Base-by-base conservation (phyloP, 2,329 filamentous ascomycete species). In the Amphichorda felina region DNA sequence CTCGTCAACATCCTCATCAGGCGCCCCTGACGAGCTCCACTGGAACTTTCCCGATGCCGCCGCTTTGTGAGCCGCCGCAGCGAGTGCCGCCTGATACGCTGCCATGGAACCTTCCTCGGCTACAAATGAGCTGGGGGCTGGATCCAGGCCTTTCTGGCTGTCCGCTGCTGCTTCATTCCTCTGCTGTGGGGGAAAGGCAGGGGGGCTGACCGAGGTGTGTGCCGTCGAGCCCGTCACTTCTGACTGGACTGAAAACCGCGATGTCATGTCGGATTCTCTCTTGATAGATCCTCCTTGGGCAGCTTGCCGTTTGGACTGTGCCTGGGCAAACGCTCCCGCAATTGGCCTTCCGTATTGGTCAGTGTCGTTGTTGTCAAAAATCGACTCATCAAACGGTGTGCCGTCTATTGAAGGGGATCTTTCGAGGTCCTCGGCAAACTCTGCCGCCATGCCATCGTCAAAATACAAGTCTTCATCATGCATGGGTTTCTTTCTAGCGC, bases 51-150 rank as follows among this genome's bases (percentile, higher is more conserved):
- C 85, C 26, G 79, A 79, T 1, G 75, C 75, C 16, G 77, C 81
- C 5, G 87, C 86, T 50, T 80, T 70, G 41, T 81, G 79, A 8
- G 86, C 82, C 6, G 87, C 89, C 32, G 82, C 79, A 2, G 85
- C 86, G 4, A 96, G 66, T 1, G 87, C 86, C 35, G 81, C 81
- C 50, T 94, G 87, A 48, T 95, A 89, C 1, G 75, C 80, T 29
- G 76, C 75, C 38, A 63, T 58, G 19, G 48, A 40, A 22, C 49
- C 45, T 11, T 39, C n/a, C 8, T 36, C 41, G 5, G 37, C 28
- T n/a, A 38, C 29, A 10, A 41, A 37, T 5, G 15, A 38, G 3
- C 41, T 42, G 17, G 36, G 35, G 22, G 39, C 27, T 14, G 34
- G 38, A 11, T 35, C 19, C 21, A 19, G 9, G 17, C 22, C 31